Evolutionary conservation across 164 flowering plant species (phyloP), one percentile per base, ranked within the genome.

Genomic region (Vitis rotundifolia): DNA sequence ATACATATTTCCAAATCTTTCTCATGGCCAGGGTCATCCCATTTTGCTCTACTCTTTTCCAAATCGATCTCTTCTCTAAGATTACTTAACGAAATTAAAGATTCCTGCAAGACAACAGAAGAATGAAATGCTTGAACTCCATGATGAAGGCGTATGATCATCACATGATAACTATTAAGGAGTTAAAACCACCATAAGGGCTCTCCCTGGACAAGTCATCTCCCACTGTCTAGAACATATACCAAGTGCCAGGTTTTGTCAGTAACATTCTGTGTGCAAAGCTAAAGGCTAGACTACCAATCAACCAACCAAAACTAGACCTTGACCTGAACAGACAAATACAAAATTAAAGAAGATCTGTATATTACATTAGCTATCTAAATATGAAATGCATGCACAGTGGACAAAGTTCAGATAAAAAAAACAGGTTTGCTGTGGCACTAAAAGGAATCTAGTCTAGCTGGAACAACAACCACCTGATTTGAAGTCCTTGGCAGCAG

Each of bases 1-100:
- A 91, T 84, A 85, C 97, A 86, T 48, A 95, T 66, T 82, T 92
- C 98, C 72, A 93, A 61, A 68, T 91, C 95, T 56, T 92, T 91
- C 68, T 92, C 97, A 57, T 69, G 81, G 64, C 56, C 75, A 11
- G 77, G 78, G 19, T 80, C 82, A 55, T 88, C 89, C 75, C 78
- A 71, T 79, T 79, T 80, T 49, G 86, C 83, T 77, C 87, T 78
- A 52, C 77, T 79, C 75, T 93, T 95, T 74, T 91, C 98, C 66
- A 80, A 44, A 76, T 95, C 99, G 68, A 95, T 89, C 70, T 93
- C 91, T 76, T 90, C 90, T 73, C 99, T 84, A 55, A 95, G 81
- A 84, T 83, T 92, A 69, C 74, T 86, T 26, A 92, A 74, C 7
- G 96, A 86, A 71, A 91, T 79, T 62, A 93, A 81, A 67, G 98